These are phyloP conservation scores for Curvularia lunata DNA, from an alignment of 2,329 filamentous ascomycete genomes.

Conservation along the genomic window DNA sequence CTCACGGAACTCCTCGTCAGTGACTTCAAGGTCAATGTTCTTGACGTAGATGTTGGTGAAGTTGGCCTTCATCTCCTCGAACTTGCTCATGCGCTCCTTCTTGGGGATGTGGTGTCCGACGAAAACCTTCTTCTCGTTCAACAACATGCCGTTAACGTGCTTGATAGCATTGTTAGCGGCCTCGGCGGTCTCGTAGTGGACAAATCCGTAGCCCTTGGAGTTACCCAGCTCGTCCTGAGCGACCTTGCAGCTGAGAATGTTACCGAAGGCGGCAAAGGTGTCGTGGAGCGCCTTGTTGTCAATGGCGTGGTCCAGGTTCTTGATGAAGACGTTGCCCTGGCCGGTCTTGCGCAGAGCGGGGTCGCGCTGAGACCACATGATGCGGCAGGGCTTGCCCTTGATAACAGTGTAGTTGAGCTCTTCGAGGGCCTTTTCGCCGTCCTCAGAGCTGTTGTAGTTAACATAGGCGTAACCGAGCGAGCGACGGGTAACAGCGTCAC, in stretches of 20 bases:
- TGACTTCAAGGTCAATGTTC: conserved; percentile 86
- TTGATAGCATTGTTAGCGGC: conserved; percentile 97
- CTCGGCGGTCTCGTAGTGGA: conserved; percentile 99
- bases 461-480: conserved; percentile 99
- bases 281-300: conserved; percentile 99
- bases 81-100: conserved; percentile 99
- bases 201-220: conserved; percentile 99
- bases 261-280: conserved; percentile 96
- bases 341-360: conserved; percentile 98
- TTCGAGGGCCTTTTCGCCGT: conserved; percentile 97
- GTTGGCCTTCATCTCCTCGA: conserved; percentile 99
- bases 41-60: conserved; percentile 99
- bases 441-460: conserved; percentile 97
- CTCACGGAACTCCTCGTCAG: conserved; percentile 91
- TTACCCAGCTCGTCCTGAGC: conserved; percentile 95
- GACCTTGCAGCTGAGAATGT: conserved; percentile 99
- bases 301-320: conserved; percentile 98
- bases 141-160: conserved; percentile 98
- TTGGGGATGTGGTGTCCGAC: conserved; percentile 99
- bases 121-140: conserved; percentile 99
- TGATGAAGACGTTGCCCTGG: conserved; percentile 99
- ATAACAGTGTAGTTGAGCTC: conserved; percentile 99
- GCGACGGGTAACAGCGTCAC: conserved; percentile 96
- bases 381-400: conserved; percentile 98
- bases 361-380: conserved; percentile 99